Base-by-base conservation (phyloP, 73 alveolate species). In the Blepharisma japonicum region DNA sequence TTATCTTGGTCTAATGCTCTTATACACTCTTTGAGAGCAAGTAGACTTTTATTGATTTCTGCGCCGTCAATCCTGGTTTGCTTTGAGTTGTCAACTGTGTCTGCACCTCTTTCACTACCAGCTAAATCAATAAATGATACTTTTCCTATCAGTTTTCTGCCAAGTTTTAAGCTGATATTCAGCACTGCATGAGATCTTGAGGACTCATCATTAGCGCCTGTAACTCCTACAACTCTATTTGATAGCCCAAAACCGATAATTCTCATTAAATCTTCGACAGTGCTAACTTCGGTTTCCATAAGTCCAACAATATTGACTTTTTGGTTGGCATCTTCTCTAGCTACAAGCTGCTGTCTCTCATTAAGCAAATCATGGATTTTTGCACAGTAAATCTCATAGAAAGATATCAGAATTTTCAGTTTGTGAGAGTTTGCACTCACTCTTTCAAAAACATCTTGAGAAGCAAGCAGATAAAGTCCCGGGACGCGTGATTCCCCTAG, bases 81-180 rank as follows among this genome's bases (percentile, higher is more conserved):
- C 87, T 93, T 96, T 78, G 95, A 90, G 55, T 89, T 85, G 86
- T 96, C 97, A 82, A 96, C 98, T 56, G 98, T 96, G 90, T 98
- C 99, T 6, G 99, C 99, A 39, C 99, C 99, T 78, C 99, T 86
- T 88, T 98, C 99, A 77, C 99, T 94, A 74, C 99, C 99, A 39
- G 99, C 99, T 72, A 95, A 92, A 77, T 83, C 89, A 51, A 86
- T 61, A 38, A 86, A 84, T 7, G 97, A 83, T 79, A 96, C 85
- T 89, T 93, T 96, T 18, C 98, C 97, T 68, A 78, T 76, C 8
- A 70, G 51, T 80, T 77, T 84, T 25, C 23, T 0, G 47, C 46
- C 74, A 2, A 8, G 14, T 61, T 88, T 61, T 4, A 61, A 25
- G 39, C 50, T 14, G 96, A 50, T 87, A 51, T 85, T 45, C 53